Base-by-base conservation (phyloP, 192 early-diverging fungal genomes). In the Entomortierella lignicola region DNA sequence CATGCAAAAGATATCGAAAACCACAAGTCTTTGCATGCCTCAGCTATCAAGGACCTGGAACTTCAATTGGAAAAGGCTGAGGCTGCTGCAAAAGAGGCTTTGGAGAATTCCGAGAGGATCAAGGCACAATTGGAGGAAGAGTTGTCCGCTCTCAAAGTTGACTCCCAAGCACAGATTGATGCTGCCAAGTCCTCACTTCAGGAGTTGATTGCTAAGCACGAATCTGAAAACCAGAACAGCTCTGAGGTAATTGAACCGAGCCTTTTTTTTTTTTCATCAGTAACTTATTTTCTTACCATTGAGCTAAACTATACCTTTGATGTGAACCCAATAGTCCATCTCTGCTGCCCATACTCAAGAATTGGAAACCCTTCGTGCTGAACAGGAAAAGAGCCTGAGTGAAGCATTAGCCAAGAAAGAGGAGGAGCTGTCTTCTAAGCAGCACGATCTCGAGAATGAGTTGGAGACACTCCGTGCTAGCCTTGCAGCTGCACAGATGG, bases 1-100 rank as follows among this genome's bases (percentile, higher is more conserved):
- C 69, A 62, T 43, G n/a, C 15, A 11, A 71, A 71, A 48, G 79
- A 71, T 18, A 21, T 83, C 6, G 65, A 65, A n/a, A 54, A 72
- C 25, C 59, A 72, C 20, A 44, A 66, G 26, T 66, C 69, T 1
- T 42, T 65, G 26, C 82, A 81, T 25, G 64, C 52, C 17, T 62
- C 68, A 17, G 71, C 68, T 20, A 70, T 67, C 60, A 71, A 72
- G 63, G 74, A 82, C 39, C 32, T 81, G 4, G 60, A 81, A 25
- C 55, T 53, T 29, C 77, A 77, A 27, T 60, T 82, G 34, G 58
- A 34, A 12, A 63, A 71, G 47, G 74, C 72, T 12, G 65, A 77
- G 47, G 39, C 70, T 34, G 64, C 66, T 18, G 55, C 67, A 42
- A 65, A 79, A 61, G 61, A 77, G 63, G 50, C 68, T 8, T 20